Evolutionary conservation across 306 rosid genomes (phyloP), one percentile per base, ranked within the genome.

Genomic region (Inga laurina): DNA sequence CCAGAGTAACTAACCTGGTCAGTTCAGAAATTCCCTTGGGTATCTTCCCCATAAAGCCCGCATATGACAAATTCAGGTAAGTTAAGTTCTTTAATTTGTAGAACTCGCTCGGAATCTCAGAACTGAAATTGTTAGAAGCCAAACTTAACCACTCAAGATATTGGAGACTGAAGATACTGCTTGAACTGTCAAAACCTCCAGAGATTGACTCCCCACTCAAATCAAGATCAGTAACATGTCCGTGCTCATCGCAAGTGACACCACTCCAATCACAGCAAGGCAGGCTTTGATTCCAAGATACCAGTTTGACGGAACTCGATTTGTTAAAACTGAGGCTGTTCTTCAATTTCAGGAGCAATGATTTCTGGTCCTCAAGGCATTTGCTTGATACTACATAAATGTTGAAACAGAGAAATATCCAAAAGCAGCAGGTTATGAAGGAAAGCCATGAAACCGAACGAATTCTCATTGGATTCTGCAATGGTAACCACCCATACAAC

Each of bases 271-370:
- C 14, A 72, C 76, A 45, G 76, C 76, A 72, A 46, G 76, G 13
- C 6, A 2, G 39, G 22, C 41, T 72, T 72, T 13, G 59, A 72
- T 46, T 10, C 59, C 76, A 72, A 9, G 6, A 24, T n/a, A 27
- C 41, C 37, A 72, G 76, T 14, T 45, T 72, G n/a, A 9, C 14
- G 76, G 76, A 46, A 24, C 24, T 46, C 14, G 59, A 7, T 30
- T 48, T 14, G 24, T 0, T 7, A 0, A 44, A 72, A 13, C 3
- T 3, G 82, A 88, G 82, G 72, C 7, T 51, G 32, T 77, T 84
- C 87, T 84, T 86, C 77, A 89, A 35, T 32, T 76, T 48, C 2
- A 87, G 85, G 76, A 88, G 54, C 80, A 84, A 72, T 12, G 75
- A 48, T 51, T 57, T 7, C 90, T 91, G 89, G 69, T 88, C 80